Evolutionary conservation across 1,139 yeast genomes (phyloP), one percentile per base, ranked within the genome.

Genomic region (Sugiyamaella sp.): DNA sequence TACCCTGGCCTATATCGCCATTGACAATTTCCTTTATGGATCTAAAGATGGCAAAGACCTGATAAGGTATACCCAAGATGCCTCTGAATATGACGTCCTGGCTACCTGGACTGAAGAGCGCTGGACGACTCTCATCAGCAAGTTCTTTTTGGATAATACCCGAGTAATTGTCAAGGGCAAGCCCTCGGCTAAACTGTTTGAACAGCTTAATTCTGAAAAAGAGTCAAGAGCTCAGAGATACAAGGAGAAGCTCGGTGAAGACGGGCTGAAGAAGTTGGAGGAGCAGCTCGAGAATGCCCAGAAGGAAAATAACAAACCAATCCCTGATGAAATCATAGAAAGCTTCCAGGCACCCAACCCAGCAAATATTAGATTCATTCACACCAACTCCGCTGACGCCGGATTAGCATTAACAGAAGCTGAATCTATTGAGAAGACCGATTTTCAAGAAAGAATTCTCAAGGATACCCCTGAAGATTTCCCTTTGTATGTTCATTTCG

Each of bases 11-110:
- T 80, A 81, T 50, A 76, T 83, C 55, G 89, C 93, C 5, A 86
- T 90, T 48, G 76, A 79, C 37, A 95, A 89, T 64, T 91, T 89
- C 66, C 69, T 90, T 12, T 95, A 93, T 64, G 97, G 97, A 47
- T 74, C 80, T 27, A 68, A 69, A 2, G 80, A 81, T 53, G 89
- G 88, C 0, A 69, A 80, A 14, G 84, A 83, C 53, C 72, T 93
- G 57, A 69, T 73, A 2, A 70, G 72, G 20, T 81, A 86, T 78
- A 64, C 82, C 29, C 77, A 79, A 54, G 77, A 79, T 52, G 72
- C 88, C 51, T 65, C 71, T 9, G 95, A 85, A 56, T 89, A 79
- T 68, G 88, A 86, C 21, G 69, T 61, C 0, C 74, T 93, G 48
- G 60, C 73, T 9, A 56, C 65, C 0, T 93, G 98, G 97, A 63